Percentiles rank a stretch among this genome's conserved stretches.
phyloP scores from a whole-genome alignment of 495 filamentous ascomycete genomes.

The Xylaria intraflava region DNA sequence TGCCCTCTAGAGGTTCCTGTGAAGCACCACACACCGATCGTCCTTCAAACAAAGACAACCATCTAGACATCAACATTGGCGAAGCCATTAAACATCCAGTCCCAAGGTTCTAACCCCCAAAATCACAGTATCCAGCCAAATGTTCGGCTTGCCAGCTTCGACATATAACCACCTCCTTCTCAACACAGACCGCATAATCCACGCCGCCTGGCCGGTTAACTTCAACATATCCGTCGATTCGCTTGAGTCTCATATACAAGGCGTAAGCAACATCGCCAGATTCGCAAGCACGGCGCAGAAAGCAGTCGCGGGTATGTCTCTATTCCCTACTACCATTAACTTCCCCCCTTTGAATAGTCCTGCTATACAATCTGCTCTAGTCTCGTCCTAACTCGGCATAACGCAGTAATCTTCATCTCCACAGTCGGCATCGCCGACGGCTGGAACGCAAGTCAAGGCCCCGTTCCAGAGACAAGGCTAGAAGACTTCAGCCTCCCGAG shows the following conservation, averaged over 20 bases:
- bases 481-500: constrained; percentile 23
- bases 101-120: neutral
- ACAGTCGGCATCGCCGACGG: constrained; percentile 35
- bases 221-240: constrained; percentile 46
- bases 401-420: constrained; percentile 47
- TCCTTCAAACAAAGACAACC: too few species aligned
- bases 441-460: constrained; percentile 15
- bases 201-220: constrained; percentile 53
- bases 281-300: constrained; percentile 33
- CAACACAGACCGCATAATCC: constrained; percentile 41
- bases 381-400: too few species aligned
- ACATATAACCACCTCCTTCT: constrained; percentile 30
- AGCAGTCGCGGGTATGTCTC: too few species aligned
- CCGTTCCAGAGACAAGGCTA: constrained; percentile 35
- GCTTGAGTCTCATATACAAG: constrained; percentile 44
- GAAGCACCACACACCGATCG: too few species aligned
- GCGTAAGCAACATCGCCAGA: constrained; percentile 42
- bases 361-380: too few species aligned
- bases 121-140: neutral
- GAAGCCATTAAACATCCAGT: too few species aligned
- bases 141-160: neutral
- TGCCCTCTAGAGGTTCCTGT: too few species aligned
- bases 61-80: too few species aligned
- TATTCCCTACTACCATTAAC: too few species aligned
- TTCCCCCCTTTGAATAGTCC: too few species aligned